Evolutionary conservation across 495 filamentous ascomycete genomes (phyloP).

Genomic region (Penicillium pancosmium): DNA sequence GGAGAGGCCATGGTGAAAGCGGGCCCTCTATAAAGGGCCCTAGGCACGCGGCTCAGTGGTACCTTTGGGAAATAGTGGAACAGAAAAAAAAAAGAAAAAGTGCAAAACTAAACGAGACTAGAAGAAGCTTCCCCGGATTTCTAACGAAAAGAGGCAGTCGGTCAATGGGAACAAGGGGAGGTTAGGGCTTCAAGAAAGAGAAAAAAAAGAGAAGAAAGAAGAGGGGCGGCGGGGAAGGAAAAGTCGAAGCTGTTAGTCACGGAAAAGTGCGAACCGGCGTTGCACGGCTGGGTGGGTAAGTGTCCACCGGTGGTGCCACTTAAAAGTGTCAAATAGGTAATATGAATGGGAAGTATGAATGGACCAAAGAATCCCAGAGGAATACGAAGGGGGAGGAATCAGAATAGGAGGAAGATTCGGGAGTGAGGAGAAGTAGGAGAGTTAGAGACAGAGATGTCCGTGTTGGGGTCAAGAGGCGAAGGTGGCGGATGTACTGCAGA

Average conservation of each 20-base stretch:
- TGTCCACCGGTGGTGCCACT: conserved; percentile 11
- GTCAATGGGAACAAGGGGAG: conserved; percentile 22
- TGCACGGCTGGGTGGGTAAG: conserved; percentile 17
- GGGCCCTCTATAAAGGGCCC: conserved; percentile 44
- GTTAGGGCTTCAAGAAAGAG: conserved; percentile 19
- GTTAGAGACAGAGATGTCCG: background rate
- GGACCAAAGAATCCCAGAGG: background rate
- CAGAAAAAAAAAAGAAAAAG: conserved; percentile 17
- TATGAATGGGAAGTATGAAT: background rate
- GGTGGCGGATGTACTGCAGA: background rate
- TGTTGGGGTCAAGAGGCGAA: conserved; percentile 1
- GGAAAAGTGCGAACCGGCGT: conserved; percentile 40
- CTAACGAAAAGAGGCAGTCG: conserved; percentile 23
- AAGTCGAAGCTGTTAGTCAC: conserved; percentile 50
- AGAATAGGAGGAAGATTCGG: background rate
- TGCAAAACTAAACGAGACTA: conserved; percentile 26
- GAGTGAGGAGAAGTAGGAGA: background rate
- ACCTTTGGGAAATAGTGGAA: conserved; percentile 19
- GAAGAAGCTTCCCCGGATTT: conserved; percentile 42
- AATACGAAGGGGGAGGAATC: background rate
- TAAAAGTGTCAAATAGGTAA: background rate
- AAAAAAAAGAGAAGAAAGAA: conserved; percentile 16
- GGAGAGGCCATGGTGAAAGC: conserved; percentile 40
- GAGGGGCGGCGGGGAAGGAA: conserved; percentile 33
- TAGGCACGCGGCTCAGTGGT: conserved; percentile 18